Percentiles rank a stretch among this genome's conserved stretches.
Conservation (phyloP, 345 rosid species). For the Eutrema yunnanense region DNA sequence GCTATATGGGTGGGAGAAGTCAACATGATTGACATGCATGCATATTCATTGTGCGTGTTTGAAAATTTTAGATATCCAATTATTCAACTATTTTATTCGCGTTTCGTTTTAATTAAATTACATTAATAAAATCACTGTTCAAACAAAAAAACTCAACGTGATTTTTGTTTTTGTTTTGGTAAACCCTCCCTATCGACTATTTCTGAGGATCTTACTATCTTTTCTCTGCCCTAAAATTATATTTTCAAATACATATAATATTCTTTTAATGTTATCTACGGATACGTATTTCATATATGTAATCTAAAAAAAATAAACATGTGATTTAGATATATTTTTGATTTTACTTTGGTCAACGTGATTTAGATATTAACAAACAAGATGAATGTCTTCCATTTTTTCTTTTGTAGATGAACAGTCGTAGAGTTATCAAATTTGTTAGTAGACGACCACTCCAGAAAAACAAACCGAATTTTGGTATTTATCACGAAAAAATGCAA, state of each 20-base stretch:
- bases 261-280: neutral
- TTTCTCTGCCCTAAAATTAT: neutral
- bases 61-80: neutral
- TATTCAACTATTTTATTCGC: neutral
- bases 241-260: neutral
- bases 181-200: neutral
- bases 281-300: neutral
- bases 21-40: slow-evolving; percentile 39
- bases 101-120: neutral
- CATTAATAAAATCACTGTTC: neutral
- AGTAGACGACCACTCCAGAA: neutral
- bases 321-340: no score
- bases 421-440: neutral
- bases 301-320: neutral
- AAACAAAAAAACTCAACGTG: neutral
- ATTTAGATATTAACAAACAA: neutral
- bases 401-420: neutral
- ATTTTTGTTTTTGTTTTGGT: neutral
- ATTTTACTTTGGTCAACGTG: neutral
- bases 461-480: neutral
- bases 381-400: neutral
- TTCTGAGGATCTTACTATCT: neutral
- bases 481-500: neutral
- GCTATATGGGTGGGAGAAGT: slow-evolving; percentile 25
- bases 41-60: slow-evolving; percentile 19